Conservation (phyloP, 106 monocot genomes). For the Posidonia australis region DNA sequence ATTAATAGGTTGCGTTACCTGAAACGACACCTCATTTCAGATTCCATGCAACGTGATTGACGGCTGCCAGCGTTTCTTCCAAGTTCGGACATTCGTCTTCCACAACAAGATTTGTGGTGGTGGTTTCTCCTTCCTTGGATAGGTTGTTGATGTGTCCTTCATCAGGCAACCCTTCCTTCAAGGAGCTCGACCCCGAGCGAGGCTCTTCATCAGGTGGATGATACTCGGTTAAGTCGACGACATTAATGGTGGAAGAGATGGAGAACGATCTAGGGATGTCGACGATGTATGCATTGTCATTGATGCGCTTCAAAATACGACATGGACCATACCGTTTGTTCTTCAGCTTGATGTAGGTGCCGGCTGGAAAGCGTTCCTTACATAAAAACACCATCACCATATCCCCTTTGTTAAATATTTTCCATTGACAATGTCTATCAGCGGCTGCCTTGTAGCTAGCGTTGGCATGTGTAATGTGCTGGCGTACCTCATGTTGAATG, state of each 20-base stretch:
- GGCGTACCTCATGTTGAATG: background rate
- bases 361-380: background rate
- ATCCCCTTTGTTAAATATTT: background rate
- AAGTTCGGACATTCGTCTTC: too few relatives aligned
- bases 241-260: conserved; percentile 1
- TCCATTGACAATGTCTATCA: background rate
- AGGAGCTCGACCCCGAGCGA: conserved; percentile 9
- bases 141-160: too few relatives aligned
- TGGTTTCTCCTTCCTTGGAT: too few relatives aligned
- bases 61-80: too few relatives aligned
- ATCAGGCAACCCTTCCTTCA: background rate
- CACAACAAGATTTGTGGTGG: too few relatives aligned
- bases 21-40: too few relatives aligned
- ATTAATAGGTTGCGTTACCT: too few relatives aligned
- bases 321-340: background rate
- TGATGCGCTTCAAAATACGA: background rate
- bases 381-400: background rate
- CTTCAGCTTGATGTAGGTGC: background rate
- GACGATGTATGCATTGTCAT: too few relatives aligned
- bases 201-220: background rate
- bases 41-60: too few relatives aligned
- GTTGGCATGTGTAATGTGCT: background rate
- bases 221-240: background rate
- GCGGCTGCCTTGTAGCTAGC: background rate
- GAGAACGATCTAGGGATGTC: background rate